Evolutionary conservation across 1,284 basidiomycete species (phyloP).

Genomic region (Apiotrichum gracile): DNA sequence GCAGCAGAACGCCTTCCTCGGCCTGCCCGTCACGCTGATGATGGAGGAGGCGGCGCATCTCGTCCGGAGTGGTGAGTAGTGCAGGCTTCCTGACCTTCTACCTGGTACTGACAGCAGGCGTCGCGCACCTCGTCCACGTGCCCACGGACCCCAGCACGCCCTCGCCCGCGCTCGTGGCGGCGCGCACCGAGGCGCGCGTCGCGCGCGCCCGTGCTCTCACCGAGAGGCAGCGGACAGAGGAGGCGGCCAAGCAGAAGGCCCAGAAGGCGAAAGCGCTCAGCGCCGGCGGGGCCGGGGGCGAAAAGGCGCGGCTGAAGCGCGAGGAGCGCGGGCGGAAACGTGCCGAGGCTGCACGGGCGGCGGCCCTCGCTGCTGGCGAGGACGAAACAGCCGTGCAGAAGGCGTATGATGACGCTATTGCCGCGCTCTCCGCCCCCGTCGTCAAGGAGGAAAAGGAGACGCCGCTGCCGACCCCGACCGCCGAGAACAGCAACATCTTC

Average conservation of each 20-base stretch:
- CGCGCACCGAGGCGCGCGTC: slow-evolving; percentile 31
- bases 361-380: slow-evolving; percentile 8
- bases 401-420: slow-evolving; percentile 2
- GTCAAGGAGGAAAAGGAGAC: neutral
- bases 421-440: neutral
- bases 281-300: slow-evolving; percentile 55
- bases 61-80: slow-evolving; percentile 64
- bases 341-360: slow-evolving; percentile 45
- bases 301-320: slow-evolving; percentile 55
- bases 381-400: slow-evolving; percentile 7
- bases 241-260: slow-evolving; percentile 29
- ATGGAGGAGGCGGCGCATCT: slow-evolving; percentile 89
- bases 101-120: slow-evolving; percentile 50
- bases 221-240: slow-evolving; percentile 49
- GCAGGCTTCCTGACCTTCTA: too few relatives aligned
- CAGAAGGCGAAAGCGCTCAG: slow-evolving; percentile 40
- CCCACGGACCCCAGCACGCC: slow-evolving; percentile 56
- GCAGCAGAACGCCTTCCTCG: slow-evolving; percentile 95
- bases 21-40: slow-evolving; percentile 77
- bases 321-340: slow-evolving; percentile 55
- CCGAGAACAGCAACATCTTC: slow-evolving; percentile 20
- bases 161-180: slow-evolving; percentile 51
- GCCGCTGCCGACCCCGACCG: slow-evolving; percentile 1
- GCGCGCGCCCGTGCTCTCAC: slow-evolving; percentile 12
- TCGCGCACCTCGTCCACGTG: slow-evolving; percentile 74